Percentiles rank a stretch among this genome's conserved stretches.
phyloP scores from a whole-genome alignment of 163 green algal genomes.

The Prototheca wickerhamii region DNA sequence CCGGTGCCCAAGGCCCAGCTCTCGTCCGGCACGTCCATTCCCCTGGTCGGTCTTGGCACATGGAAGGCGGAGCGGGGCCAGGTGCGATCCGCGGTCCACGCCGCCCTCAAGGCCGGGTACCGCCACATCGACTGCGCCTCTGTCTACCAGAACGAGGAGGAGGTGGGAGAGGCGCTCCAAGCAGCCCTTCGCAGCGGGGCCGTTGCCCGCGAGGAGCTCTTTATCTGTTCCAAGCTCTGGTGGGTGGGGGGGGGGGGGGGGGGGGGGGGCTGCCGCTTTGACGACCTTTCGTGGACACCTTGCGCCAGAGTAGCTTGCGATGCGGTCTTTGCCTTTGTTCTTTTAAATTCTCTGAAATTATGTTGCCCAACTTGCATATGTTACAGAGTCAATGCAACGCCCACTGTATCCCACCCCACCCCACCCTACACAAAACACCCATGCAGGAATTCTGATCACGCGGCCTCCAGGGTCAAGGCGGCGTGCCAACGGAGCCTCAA shows the following conservation, averaged over 20 bases:
- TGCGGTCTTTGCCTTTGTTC: no score
- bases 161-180: constrained; percentile 64
- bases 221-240: constrained; percentile 75
- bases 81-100: constrained; percentile 40
- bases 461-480: constrained; percentile 29
- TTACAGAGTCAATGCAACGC: no score
- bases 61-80: constrained; percentile 45
- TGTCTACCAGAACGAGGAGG: constrained; percentile 63
- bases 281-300: no score
- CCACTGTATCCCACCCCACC: no score
- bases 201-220: constrained; percentile 60
- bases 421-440: no score
- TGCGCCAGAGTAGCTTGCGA: no score
- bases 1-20: constrained; percentile 32
- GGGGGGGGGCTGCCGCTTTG: no score
- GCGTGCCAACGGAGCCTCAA: constrained; percentile 60
- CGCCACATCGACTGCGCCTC: constrained; percentile 74
- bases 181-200: constrained; percentile 42
- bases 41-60: constrained; percentile 57
- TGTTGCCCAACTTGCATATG: no score
- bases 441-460: constrained; percentile 56
- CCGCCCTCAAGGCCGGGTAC: constrained; percentile 61
- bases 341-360: no score
- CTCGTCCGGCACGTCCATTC: constrained; percentile 46
- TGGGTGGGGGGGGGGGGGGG: neutral